Percentiles rank a stretch among this genome's conserved stretches.
Evolutionary conservation across 1,284 basidiomycete genomes (phyloP).

Genomic region (Trichosporon asahii): DNA sequence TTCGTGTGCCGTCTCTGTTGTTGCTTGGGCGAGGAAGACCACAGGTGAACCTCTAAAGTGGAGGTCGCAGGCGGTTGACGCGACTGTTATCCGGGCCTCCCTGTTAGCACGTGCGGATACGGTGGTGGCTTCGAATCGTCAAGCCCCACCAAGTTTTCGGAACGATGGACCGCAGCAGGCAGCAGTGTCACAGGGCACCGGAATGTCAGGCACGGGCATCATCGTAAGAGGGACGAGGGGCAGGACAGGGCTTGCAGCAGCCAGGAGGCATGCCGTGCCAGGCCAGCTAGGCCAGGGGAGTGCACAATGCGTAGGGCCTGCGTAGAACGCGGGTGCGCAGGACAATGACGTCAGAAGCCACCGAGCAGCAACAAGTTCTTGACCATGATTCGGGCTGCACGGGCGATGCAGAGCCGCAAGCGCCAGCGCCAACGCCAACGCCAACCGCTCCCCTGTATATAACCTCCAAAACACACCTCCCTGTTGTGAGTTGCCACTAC

Average conservation of each 20-base stretch:
- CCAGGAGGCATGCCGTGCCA: no score
- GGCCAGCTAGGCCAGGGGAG: no score
- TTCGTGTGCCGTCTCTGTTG: not conserved
- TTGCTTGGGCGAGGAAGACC: not conserved
- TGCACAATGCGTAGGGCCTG: not conserved
- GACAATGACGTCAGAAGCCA: slow-evolving; percentile 9
- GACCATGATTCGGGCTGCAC: not conserved
- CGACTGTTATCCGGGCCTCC: slow-evolving; percentile 20
- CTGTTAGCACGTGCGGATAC: not conserved
- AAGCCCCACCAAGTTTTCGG: not conserved
- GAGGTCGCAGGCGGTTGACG: slow-evolving; percentile 14
- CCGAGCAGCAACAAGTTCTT: not conserved
- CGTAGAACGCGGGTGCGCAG: not conserved
- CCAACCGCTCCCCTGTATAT: not conserved
- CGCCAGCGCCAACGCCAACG: not conserved
- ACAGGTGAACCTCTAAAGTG: not conserved
- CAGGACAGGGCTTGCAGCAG: no score
- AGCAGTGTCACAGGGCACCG: not conserved
- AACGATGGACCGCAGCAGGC: not conserved
- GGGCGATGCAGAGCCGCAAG: not conserved
- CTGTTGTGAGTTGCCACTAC: not conserved
- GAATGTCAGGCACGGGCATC: slow-evolving; percentile 9
- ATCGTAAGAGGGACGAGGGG: not conserved
- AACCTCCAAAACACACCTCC: not conserved
- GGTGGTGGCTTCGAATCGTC: not conserved